phyloP scores from a whole-genome alignment of 106 monocot genomes.

The Dendrobium officinale region DNA sequence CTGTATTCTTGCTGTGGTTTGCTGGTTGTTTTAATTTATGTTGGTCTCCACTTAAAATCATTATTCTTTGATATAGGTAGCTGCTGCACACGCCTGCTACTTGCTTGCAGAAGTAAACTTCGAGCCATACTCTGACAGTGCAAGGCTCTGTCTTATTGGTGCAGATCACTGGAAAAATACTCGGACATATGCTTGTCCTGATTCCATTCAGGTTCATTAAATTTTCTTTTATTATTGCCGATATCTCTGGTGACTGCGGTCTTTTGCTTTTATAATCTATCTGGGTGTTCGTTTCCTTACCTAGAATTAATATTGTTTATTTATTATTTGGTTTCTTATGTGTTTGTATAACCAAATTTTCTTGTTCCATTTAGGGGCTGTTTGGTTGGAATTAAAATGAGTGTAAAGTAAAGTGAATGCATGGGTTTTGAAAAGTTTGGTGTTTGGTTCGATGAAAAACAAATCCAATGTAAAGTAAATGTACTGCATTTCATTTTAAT shows the following conservation, averaged over 20 bases:
- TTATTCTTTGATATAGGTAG: constrained; percentile 41
- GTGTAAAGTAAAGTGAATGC: no score
- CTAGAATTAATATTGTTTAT: not conserved
- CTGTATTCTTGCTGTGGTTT: constrained; percentile 8
- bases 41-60: not conserved
- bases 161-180: constrained; percentile 92
- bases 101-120: constrained; percentile 89
- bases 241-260: not conserved
- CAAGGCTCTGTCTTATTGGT: constrained; percentile 89
- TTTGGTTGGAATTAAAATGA: no score
- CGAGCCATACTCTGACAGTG: constrained; percentile 68
- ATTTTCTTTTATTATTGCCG: not conserved
- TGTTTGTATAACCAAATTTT: not conserved
- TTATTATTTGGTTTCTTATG: not conserved
- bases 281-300: not conserved
- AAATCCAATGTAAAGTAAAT: no score
- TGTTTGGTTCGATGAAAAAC: no score
- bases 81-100: constrained; percentile 91
- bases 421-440: no score
- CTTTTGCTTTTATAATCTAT: not conserved
- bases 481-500: no score
- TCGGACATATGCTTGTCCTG: constrained; percentile 84
- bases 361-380: not conserved
- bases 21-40: not conserved
- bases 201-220: constrained; percentile 78